Conservation (phyloP, 805 yeast genomes). For the Ogataea haglerorum region DNA sequence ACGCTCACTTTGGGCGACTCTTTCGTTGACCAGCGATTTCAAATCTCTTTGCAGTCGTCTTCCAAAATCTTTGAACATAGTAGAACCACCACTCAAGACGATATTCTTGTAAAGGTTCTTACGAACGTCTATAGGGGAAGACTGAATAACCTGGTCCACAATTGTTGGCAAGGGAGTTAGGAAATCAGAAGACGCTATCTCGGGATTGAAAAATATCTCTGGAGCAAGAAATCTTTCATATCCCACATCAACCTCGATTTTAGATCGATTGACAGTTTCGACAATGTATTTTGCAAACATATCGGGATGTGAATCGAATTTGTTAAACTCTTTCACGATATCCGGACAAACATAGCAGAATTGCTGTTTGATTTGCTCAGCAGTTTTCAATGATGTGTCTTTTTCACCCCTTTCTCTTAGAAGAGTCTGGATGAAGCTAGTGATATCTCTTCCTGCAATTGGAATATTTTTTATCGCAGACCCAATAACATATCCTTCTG, state of each 20-base stretch:
- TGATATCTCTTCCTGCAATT: constrained; percentile 97
- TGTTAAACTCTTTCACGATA: constrained; percentile 91
- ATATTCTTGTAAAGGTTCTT: constrained; percentile 93
- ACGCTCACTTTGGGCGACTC: constrained; percentile 79
- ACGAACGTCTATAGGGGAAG: constrained; percentile 96
- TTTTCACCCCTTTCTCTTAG: constrained; percentile 96
- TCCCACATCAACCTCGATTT: constrained; percentile 83
- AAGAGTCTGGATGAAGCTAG: constrained; percentile 86
- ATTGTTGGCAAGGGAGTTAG: constrained; percentile 94
- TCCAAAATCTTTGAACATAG: constrained; percentile 98
- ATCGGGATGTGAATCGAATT: constrained; percentile 90
- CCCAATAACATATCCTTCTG: constrained; percentile 98
- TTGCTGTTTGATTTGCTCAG: constrained; percentile 95
- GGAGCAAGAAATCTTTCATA: constrained; percentile 98
- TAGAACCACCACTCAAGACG: constrained; percentile 95
- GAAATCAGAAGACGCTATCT: constrained; percentile 92
- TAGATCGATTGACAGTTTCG: constrained; percentile 68
- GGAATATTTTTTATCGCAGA: constrained; percentile 97
- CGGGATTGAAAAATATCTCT: constrained; percentile 98
- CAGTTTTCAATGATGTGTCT: constrained; percentile 91
- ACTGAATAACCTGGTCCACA: constrained; percentile 92
- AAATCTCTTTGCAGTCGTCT: constrained; percentile 95
- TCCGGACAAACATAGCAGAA: constrained; percentile 97
- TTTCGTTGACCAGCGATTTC: constrained; percentile 79
- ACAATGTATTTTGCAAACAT: constrained; percentile 91